These are phyloP conservation scores for Avena atlantica DNA, from an alignment of 176 grass and related monocot genomes.

Conservation along the genomic window DNA sequence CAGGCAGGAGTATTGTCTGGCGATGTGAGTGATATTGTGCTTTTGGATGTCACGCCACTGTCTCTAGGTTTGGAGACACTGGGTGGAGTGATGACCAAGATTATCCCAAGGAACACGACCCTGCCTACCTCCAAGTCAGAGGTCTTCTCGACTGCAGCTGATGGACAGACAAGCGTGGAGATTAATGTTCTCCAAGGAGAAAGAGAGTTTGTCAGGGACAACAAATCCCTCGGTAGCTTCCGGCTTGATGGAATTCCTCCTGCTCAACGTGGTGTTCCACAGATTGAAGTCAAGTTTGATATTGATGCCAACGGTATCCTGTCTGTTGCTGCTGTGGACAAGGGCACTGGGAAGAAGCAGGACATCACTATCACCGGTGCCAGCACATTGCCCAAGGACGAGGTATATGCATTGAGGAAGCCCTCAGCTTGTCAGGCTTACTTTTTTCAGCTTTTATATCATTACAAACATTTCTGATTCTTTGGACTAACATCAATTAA, in stretches of 20 bases:
- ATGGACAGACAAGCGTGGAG: slow-evolving; percentile 78
- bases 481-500: not conserved
- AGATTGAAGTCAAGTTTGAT: slow-evolving; percentile 86
- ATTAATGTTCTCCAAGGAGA: slow-evolving; percentile 89
- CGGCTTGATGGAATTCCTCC: slow-evolving; percentile 81
- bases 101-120: slow-evolving; percentile 81
- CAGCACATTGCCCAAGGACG: slow-evolving; percentile 67
- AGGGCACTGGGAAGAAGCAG: slow-evolving; percentile 82
- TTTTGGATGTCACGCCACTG: slow-evolving; percentile 77
- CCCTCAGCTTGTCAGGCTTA: not conserved
- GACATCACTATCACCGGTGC: slow-evolving; percentile 79
- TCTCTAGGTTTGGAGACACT: slow-evolving; percentile 85
- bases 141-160: slow-evolving; percentile 78
- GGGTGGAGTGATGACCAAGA: slow-evolving; percentile 89
- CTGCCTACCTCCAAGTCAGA: slow-evolving; percentile 75
- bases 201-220: slow-evolving; percentile 81
- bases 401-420: slow-evolving; percentile 40
- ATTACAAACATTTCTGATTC: not conserved
- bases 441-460: not conserved
- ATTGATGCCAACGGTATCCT: slow-evolving; percentile 85
- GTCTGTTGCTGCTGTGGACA: slow-evolving; percentile 71
- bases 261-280: slow-evolving; percentile 72
- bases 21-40: slow-evolving; percentile 82
- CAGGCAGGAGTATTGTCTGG: slow-evolving; percentile 82
- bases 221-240: slow-evolving; percentile 83